Evolutionary conservation across 495 filamentous ascomycete genomes (phyloP), one percentile per base, ranked within the genome.

Genomic region (Penicillium pancosmium): DNA sequence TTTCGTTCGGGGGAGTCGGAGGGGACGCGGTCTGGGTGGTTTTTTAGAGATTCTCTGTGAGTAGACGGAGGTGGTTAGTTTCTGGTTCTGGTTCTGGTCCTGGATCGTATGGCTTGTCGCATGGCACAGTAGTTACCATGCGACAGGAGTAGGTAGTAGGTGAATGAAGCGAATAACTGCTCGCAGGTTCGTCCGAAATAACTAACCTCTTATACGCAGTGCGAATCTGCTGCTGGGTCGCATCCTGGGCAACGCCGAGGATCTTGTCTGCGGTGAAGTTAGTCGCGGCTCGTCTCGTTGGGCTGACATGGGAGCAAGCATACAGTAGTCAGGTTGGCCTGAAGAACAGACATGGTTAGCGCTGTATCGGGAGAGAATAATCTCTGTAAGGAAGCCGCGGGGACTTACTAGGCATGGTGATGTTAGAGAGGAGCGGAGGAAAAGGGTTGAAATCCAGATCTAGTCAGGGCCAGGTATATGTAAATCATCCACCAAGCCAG

Each of bases 11-110:
- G 90, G 21, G 91, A 91, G 73, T 92, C 88, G 64, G 84, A 76
- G 41, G 93, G 83, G 53, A 98, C 91, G 51, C 94, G 88, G 72
- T 98, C 94, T 3, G 94, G 94, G 76, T 98, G 94, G 59, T 89
- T 90, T 73, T 93, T 94, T 23, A 98, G 84, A 13, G 94, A 96
- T 68, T 91, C 91, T 73, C 92, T 96, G 66, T 12, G 11, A 38
- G 11, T 13, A 38, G 36, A 38, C 1, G 1, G 27, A 1, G 27
- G 36, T 38, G 36, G 5, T 38, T 23, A 23, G 36, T 38, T 38
- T 13, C 27, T 8, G 7, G 2, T 21, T 21, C 19, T 21, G 9
- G 2, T 10, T 36, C 6, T 10, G 9, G 2, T 10, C 12, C 6
- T 10, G 13, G 13, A 36, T 36, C 34, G 34, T 36, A 36, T 23